Conservation (phyloP, 2,329 filamentous ascomycete genomes). For the Aspergillus uvarum region DNA sequence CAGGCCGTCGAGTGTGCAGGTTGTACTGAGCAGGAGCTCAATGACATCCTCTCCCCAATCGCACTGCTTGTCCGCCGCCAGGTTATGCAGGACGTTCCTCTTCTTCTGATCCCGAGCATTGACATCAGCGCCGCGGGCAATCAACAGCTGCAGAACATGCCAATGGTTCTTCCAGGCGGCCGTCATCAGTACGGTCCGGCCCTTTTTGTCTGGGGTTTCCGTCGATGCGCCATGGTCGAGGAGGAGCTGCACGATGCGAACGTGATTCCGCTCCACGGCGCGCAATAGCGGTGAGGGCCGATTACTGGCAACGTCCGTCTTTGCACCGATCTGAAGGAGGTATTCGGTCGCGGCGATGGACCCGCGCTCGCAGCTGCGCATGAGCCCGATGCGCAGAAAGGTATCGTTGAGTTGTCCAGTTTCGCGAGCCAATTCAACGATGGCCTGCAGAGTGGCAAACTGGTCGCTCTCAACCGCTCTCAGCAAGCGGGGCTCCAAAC, state of each 20-base stretch:
- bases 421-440: constrained; percentile 34
- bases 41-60: constrained; percentile 51
- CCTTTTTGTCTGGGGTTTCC: constrained; percentile 46
- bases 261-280: constrained; percentile 41
- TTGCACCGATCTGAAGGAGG: constrained; percentile 41
- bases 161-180: constrained; percentile 46
- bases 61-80: constrained; percentile 48
- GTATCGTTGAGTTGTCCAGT: constrained; percentile 38
- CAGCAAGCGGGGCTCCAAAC: constrained; percentile 44
- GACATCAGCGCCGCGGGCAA: constrained; percentile 37
- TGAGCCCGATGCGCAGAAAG: constrained; percentile 42
- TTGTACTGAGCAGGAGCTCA: constrained; percentile 39
- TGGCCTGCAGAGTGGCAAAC: constrained; percentile 31
- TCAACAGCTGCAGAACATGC: constrained; percentile 40
- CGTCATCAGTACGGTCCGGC: constrained; percentile 45
- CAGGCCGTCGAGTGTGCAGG: constrained; percentile 42
- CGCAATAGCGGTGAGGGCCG: constrained; percentile 37
- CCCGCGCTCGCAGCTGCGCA: constrained; percentile 43
- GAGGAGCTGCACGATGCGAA: constrained; percentile 48
- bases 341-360: constrained; percentile 32
- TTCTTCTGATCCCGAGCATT: constrained; percentile 33
- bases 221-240: constrained; percentile 35
- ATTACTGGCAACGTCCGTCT: constrained; percentile 34
- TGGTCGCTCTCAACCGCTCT: constrained; percentile 42
- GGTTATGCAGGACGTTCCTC: constrained; percentile 42